These are phyloP conservation scores for Fusarium proliferatum DNA, from an alignment of 2,329 filamentous ascomycete species.

Conservation along the genomic window DNA sequence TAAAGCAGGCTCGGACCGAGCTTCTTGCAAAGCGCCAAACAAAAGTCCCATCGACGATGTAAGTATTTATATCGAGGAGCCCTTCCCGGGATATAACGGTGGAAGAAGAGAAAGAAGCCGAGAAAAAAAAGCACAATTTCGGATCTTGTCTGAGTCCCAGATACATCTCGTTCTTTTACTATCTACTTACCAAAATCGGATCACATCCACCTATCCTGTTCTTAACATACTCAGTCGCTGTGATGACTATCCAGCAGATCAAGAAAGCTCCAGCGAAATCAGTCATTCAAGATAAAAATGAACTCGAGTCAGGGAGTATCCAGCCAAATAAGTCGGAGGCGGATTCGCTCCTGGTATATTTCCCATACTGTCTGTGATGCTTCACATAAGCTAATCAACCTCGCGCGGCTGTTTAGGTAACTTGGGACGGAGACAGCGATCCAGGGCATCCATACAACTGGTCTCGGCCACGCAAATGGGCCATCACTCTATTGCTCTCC, in stretches of 20 bases:
- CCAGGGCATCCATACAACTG: not conserved
- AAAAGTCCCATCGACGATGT: not conserved
- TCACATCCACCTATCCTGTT: accelerated
- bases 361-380: not conserved
- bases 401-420: accelerated
- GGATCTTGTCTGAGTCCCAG: not conserved
- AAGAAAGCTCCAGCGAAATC: not conserved
- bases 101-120: accelerated
- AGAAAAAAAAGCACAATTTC: not conserved
- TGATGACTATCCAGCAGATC: not conserved
- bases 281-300: not conserved
- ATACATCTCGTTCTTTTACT: not conserved
- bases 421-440: not conserved
- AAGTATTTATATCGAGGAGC: not conserved
- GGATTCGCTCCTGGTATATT: not conserved
- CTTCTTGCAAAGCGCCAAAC: not conserved
- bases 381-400: not conserved
- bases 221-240: accelerated
- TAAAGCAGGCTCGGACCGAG: not conserved
- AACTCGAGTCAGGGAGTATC: not conserved
- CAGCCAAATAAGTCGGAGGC: not conserved
- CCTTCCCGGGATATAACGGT: not conserved
- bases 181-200: too few relatives aligned
- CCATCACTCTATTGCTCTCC: not conserved
- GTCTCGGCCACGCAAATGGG: not conserved